Evolutionary conservation across 352 stramenopile species (phyloP).

Genomic region (Blastocystis sp.): DNA sequence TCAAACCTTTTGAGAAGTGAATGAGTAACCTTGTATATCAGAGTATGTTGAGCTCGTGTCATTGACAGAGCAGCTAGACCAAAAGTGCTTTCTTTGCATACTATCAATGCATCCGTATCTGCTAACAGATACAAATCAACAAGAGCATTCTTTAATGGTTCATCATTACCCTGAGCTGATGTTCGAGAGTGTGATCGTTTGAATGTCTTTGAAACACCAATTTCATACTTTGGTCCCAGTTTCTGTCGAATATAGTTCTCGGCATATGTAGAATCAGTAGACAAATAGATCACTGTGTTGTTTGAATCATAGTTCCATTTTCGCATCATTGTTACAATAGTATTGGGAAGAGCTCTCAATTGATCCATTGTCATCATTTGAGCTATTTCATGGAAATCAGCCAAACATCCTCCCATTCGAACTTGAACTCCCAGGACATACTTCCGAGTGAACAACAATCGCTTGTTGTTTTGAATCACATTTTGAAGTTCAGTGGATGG

Average conservation of each 20-base stretch:
- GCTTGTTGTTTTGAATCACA: neutral
- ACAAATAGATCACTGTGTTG: too few relatives aligned
- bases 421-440: neutral
- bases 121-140: too few relatives aligned
- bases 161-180: too few relatives aligned
- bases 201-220: too few relatives aligned
- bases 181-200: too few relatives aligned
- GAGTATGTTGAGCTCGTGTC: neutral
- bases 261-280: neutral
- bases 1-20: too few relatives aligned
- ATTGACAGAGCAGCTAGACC: neutral
- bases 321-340: neutral
- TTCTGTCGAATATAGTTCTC: neutral
- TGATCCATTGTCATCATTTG: neutral
- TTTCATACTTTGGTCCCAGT: too few relatives aligned
- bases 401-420: neutral
- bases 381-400: neutral
- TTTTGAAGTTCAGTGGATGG: neutral
- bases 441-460: neutral
- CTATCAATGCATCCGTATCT: too few relatives aligned
- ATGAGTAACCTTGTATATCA: neutral
- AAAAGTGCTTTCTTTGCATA: neutral
- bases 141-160: too few relatives aligned
- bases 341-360: neutral
- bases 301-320: neutral